Base-by-base conservation (phyloP, 805 yeast species). In the Nakazawaea siamensis region DNA sequence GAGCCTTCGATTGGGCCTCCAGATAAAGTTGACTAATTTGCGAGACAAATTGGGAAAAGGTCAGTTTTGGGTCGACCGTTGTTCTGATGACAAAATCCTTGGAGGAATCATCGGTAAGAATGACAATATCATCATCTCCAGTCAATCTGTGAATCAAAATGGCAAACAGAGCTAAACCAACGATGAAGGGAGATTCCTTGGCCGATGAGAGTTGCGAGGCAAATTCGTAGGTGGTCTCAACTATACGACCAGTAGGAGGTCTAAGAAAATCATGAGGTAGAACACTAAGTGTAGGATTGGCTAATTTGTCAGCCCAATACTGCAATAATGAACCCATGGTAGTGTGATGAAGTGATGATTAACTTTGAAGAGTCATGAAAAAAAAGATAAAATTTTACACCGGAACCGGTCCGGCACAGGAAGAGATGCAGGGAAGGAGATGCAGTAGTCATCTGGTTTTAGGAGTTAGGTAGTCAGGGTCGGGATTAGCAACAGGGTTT, bases 81-180 rank as follows among this genome's bases (percentile, higher is more conserved):
- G 82, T 61, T 49, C 95, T 68, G 18, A 85, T 52, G 13, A 84
- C 76, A 44, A 77, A 71, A 18, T 74, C 74, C 34, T 62, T 58
- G 27, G 59, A 49, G 5, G 56, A 55, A 18, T 69, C 55, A 45
- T 80, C 76, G 0, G 87, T 76, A n/a, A 88, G 87, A 41, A 90
- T 61, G n/a, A 81, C 78, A 33, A 92, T 78, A 49, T 90, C 97
- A 45, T 90, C 97, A 54, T 90, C 97, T 17, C 97, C 97, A 2
- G 96, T 81, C 31, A 85, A 63, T 51, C 97, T 68, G 57, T 72
- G 80, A 25, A 85, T 67, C 38, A 90, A 66, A 1, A 80, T 74
- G 17, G 80, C 73, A 59, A 78, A 83, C 1, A 72, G 72, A 13
- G 95, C 63, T 42, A 85, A 63, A 0, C 78, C 76, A 12, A 71